Evolutionary conservation across 176 grass and related monocot genomes (phyloP).

Genomic region (Poa pratensis): DNA sequence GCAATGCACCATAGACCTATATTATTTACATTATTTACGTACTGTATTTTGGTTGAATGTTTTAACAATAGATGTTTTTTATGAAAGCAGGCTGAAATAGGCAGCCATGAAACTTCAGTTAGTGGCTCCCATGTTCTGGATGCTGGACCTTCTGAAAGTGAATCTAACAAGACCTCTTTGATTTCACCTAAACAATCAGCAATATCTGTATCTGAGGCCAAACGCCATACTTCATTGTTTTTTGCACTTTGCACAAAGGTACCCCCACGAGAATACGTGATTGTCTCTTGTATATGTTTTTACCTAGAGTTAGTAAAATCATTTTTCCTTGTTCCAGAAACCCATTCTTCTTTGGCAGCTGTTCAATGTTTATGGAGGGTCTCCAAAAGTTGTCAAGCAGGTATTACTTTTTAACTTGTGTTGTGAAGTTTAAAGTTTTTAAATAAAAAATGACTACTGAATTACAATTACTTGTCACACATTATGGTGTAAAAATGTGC

Average conservation of each 20-base stretch:
- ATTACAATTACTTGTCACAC: slow-evolving; percentile 30
- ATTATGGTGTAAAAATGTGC: slow-evolving; percentile 49
- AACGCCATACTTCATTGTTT: slow-evolving; percentile 77
- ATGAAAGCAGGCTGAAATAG: slow-evolving; percentile 48
- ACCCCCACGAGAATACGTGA: slow-evolving; percentile 33
- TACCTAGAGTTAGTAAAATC: slow-evolving; percentile 25
- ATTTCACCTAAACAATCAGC: slow-evolving; percentile 50
- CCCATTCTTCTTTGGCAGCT: slow-evolving; percentile 77
- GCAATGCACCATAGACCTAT: not conserved
- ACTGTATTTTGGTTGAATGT: slow-evolving; percentile 29
- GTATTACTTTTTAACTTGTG: slow-evolving; percentile 44
- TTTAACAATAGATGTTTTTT: slow-evolving; percentile 3
- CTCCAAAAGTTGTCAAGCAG: slow-evolving; percentile 93
- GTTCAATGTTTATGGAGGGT: slow-evolving; percentile 84
- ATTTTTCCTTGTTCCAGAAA: slow-evolving; percentile 63
- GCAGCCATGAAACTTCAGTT: slow-evolving; percentile 62
- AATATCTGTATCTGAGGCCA: slow-evolving; percentile 67
- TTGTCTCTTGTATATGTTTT: slow-evolving; percentile 17
- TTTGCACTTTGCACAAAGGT: slow-evolving; percentile 99
- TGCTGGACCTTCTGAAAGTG: slow-evolving; percentile 57
- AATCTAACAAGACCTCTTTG: slow-evolving; percentile 42
- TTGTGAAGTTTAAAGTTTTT: slow-evolving; percentile 29
- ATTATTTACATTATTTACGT: not conserved
- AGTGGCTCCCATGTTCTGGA: slow-evolving; percentile 62
- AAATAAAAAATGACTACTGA: slow-evolving; percentile 32